Evolutionary conservation across 345 rosid species (phyloP).

Genomic region (Cochlearia excelsa): DNA sequence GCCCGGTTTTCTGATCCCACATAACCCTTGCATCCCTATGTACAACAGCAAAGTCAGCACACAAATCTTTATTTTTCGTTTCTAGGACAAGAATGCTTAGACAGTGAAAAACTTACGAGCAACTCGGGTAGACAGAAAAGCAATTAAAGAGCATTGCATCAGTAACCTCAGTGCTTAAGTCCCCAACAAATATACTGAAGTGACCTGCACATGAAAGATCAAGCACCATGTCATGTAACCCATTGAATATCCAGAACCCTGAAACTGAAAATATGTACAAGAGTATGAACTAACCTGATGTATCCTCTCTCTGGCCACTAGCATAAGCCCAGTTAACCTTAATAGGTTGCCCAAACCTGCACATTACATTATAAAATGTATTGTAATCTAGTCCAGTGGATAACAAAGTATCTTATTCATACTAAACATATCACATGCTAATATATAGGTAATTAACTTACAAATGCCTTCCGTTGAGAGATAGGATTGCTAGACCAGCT

Average conservation of each 20-base stretch:
- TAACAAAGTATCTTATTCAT: neutral
- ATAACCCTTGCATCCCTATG: conserved; percentile 71
- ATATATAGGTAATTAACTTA: conserved; percentile 39
- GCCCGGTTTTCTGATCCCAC: conserved; percentile 43
- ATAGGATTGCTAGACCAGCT: conserved; percentile 82
- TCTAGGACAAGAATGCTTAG: neutral
- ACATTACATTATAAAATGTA: conserved; percentile 19
- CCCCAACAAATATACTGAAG: conserved; percentile 79
- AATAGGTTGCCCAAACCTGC: conserved; percentile 59
- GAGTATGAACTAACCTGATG: conserved; percentile 39
- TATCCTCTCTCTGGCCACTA: conserved; percentile 95
- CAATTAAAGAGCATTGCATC: conserved; percentile 82
- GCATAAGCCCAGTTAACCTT: conserved; percentile 31
- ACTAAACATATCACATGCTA: neutral
- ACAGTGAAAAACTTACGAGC: conserved; percentile 58
- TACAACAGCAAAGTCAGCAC: conserved; percentile 15
- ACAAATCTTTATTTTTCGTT: neutral
- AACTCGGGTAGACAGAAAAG: conserved; percentile 70
- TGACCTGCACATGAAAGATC: conserved; percentile 47
- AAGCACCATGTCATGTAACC: neutral
- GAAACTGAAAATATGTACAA: neutral
- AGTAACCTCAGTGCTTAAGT: conserved; percentile 87
- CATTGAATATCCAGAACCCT: too few relatives aligned
- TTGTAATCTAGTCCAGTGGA: conserved; percentile 1
- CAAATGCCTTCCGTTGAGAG: conserved; percentile 94